These are phyloP conservation scores for Petunia axillaris DNA, from an alignment of 257 asterid species.

Conservation along the genomic window DNA sequence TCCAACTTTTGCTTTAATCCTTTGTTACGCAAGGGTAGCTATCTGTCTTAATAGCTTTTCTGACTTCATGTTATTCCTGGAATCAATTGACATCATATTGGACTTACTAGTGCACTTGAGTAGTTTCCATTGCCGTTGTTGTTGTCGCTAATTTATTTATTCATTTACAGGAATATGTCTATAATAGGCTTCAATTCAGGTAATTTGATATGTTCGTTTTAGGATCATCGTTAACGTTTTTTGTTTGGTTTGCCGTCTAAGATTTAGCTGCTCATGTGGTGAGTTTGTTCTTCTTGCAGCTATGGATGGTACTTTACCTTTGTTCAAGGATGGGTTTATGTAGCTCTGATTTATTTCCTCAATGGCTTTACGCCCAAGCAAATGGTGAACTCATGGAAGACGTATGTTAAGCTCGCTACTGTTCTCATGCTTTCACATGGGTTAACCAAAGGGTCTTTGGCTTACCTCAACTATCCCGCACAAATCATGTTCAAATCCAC, in stretches of 20 bases:
- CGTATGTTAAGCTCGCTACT: slow-evolving; percentile 81
- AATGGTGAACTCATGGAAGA: slow-evolving; percentile 96
- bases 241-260: not conserved
- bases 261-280: not conserved
- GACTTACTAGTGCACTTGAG: not conserved
- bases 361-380: slow-evolving; percentile 88
- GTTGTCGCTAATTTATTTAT: not conserved
- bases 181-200: slow-evolving; percentile 96
- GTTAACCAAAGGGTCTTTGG: slow-evolving; percentile 86
- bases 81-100: slow-evolving; percentile 3
- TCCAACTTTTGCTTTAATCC: slow-evolving; percentile 20
- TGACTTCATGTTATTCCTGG: slow-evolving; percentile 6
- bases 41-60: not conserved
- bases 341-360: slow-evolving; percentile 57
- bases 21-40: not conserved
- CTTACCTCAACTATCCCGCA: slow-evolving; percentile 91
- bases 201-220: slow-evolving; percentile 30
- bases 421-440: slow-evolving; percentile 97
- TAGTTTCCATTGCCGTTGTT: not conserved
- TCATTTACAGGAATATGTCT: slow-evolving; percentile 84
- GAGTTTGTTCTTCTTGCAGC: slow-evolving; percentile 44
- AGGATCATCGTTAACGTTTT: not conserved
- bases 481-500: slow-evolving; percentile 98
- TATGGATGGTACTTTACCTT: slow-evolving; percentile 97
- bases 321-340: slow-evolving; percentile 94